Evolutionary conservation across 305 asterid species (phyloP), one percentile per base, ranked within the genome.

Genomic region (Rubia peregrina): DNA sequence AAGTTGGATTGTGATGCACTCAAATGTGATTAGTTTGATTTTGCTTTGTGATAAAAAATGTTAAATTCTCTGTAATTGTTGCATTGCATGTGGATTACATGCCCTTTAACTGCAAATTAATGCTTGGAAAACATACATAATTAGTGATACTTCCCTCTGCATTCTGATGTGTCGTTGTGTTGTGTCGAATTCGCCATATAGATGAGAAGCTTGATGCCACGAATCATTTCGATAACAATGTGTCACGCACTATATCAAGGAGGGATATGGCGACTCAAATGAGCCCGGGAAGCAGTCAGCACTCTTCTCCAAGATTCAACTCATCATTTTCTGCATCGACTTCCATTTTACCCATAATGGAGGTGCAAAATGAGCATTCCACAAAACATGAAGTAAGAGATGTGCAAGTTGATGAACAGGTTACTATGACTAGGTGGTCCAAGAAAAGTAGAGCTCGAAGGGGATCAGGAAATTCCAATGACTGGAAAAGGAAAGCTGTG

Each of bases 371-470:
- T 68, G 63, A 63, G 60, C 79, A 71, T 63, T 73, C 89, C 53
- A 75, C 89, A 73, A 90, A 57, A 81, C 78, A 81, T 38, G 96
- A 89, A 72, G 77, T 85, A 65, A 78, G 92, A 76, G 95, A 94
- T 21, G 97, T 89, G 71, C 84, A 85, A 44, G 78, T 91, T 74
- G 96, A 94, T 75, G 96, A 94, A 69, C 88, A 86, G 43, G 92
- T 94, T 64, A 89, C 95, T 6, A 70, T 91, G 76, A 91, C 98
- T 14, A 83, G 96, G 75, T 94, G 96, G 98, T 87, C 98, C 71
- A 89, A 86, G 82, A 94, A 91, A 78, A 83, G 79, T 61, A 75
- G 70, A 79, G 71, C 79, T 66, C 84, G 82, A 81, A 84, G 82
- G 80, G 80, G 82, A 82, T 69, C 84, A 26, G 87, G 79, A 65